Base-by-base conservation (phyloP, 257 asterid genomes). In the Solanum phureja region DNA sequence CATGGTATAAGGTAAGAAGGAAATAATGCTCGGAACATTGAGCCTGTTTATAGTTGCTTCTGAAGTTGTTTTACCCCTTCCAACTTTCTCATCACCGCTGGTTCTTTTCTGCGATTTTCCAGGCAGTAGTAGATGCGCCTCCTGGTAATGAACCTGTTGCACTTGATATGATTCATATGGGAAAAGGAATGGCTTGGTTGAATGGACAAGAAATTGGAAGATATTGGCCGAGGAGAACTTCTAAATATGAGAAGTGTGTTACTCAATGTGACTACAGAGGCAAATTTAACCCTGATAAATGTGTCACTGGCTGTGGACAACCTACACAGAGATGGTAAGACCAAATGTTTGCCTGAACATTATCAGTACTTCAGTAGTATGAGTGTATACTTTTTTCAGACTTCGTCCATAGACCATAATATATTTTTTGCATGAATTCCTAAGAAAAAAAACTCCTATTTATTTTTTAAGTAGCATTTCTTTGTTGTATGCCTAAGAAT, bases 131-230 rank as follows among this genome's bases (percentile, higher is more conserved):
- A 72, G 94, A 95, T 89, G 86, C 97, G 82, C 99, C 99, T 60
- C 97, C 94, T 19, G 98, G 98, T 31, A 87, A 91, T 83, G 99
- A 94, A 16, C 99, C 99, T 11, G 90, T 95, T 85, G 99, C 97
- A 86, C 96, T 96, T 76, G 98, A 96, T 88, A 94, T 96, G 99
- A 60, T 90, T 90, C 95, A 96, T 88, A 96, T 96, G 99, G 99
- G 98, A 56, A 96, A 96, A 92, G 99, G 99, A 85, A 81, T 95
- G 86, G 98, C 98, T 87, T 96, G 99, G 99, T 93, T 96, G 83
- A 96, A 96, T 89, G 99, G 99, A 73, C 91, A 95, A 84, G 99
- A 96, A 91, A 93, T 96, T 5, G 99, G 99, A 66, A 91, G 99
- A 88, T 96, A 95, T 90, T 96, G 99, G 99, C 92, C 98, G 18